These are phyloP conservation scores for Crithidia acanthocephali DNA, from an alignment of 208 protist species.

Conservation along the genomic window DNA sequence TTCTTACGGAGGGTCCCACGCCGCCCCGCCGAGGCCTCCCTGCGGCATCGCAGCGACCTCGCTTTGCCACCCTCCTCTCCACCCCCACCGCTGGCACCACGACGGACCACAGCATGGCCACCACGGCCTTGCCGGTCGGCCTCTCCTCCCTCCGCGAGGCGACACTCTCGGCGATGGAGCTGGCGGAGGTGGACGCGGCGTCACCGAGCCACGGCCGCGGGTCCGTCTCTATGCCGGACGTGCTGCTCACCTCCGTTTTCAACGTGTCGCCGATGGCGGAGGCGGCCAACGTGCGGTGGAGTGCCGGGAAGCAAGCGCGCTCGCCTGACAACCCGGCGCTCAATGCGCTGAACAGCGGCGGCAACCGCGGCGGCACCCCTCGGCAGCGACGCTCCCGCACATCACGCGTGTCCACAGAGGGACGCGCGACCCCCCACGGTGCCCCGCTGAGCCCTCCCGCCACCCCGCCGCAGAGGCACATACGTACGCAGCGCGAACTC, in stretches of 20 bases:
- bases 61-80: neutral
- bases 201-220: neutral
- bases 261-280: conserved; percentile 1
- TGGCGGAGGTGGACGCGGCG: neutral
- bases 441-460: neutral
- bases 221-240: neutral
- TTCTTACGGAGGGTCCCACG: conserved; percentile 26
- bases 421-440: neutral
- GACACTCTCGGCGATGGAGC: neutral
- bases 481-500: conserved; percentile 13
- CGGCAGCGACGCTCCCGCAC: neutral
- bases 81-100: neutral
- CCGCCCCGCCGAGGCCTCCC: neutral
- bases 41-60: neutral
- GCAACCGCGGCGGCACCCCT: neutral
- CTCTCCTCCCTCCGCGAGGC: neutral
- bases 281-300: conserved; percentile 4
- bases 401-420: neutral
- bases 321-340: neutral
- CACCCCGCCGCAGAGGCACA: neutral
- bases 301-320: neutral
- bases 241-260: neutral
- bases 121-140: neutral
- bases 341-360: neutral
- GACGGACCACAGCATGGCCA: conserved; percentile 5